Evolutionary conservation across 805 yeast genomes (phyloP), one percentile per base, ranked within the genome.

Genomic region (Danielozyma ontarioensis): DNA sequence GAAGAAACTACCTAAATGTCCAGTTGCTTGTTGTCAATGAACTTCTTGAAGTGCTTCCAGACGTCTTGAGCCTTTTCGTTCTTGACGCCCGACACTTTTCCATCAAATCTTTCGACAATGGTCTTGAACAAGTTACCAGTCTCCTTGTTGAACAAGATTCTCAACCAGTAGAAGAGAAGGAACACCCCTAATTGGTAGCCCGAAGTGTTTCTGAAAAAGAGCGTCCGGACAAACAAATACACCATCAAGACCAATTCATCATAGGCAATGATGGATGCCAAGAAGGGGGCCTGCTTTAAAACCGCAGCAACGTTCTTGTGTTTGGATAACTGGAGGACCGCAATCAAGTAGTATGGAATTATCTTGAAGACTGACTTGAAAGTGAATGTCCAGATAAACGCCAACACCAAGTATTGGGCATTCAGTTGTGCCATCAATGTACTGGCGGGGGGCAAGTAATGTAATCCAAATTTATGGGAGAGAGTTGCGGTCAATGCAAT

Each of bases 361-460:
- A 83, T 45, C 51, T 82, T 83, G 61, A 78, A 80, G 4, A 75
- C 57, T 1, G 88, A 79, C 39, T 72, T 68, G 58, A 83, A 76
- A 25, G 81, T 74, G 35, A 80, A 55, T 30, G 76, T 50, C 90
- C 90, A 83, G 13, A 76, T 58, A 3, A 53, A 17, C 1, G 79
- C 73, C 35, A 83, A 56, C 3, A 74, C 40, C 34, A 78, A 59
- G 49, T 74, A 76, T 57, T 86, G 96, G 65, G 83, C 83, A 53
- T 84, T 83, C 44, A 77, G 86, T 16, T 86, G 75, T 7, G 88
- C 78, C 34, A 85, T 50, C 51, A 88, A 62, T 4, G 79, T 75
- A 35, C 72, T 71, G 50, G 77, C 69, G 4, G 79, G 68, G 5
- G 95, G 94, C 40, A 62, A 52, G 33, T 71, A 65, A 18, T 66